A percentile compares a stretch with the other conserved stretches of the same genome.
phyloP scores from a whole-genome alignment of 805 yeast genomes.

The Millerozyma miso region DNA sequence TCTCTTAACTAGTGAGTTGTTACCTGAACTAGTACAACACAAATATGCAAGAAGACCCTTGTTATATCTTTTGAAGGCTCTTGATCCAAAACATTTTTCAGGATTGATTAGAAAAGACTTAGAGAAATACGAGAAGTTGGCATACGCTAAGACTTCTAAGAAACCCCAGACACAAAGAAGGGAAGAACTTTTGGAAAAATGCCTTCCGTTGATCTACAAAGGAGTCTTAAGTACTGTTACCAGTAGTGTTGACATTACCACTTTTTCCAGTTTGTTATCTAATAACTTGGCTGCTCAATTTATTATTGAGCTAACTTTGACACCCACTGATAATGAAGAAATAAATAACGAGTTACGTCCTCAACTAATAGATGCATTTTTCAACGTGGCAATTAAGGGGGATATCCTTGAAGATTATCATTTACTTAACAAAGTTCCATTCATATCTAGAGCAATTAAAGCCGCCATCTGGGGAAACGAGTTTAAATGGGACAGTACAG shows the following conservation, averaged over 20 bases:
- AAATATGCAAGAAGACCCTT: constrained; percentile 88
- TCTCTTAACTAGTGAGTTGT: constrained; percentile 41
- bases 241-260: constrained; percentile 34
- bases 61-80: constrained; percentile 71
- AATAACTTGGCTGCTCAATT: constrained; percentile 83
- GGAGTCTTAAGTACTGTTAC: constrained; percentile 35
- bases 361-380: constrained; percentile 51
- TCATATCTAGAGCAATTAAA: constrained; percentile 69
- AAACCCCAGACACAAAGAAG: constrained; percentile 79
- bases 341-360: constrained; percentile 37
- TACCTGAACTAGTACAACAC: constrained; percentile 56
- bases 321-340: constrained; percentile 31
- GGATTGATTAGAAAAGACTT: constrained; percentile 63
- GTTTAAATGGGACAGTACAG: constrained; percentile 57
- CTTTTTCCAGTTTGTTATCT: constrained; percentile 47
- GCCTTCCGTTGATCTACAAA: constrained; percentile 62
- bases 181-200: constrained; percentile 58
- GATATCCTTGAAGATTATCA: constrained; percentile 65
- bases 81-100: constrained; percentile 77
- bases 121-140: constrained; percentile 53
- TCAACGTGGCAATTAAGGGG: constrained; percentile 55
- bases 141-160: constrained; percentile 65
- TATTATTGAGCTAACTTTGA: constrained; percentile 65
- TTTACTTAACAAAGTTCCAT: constrained; percentile 62
- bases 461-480: constrained; percentile 81